Conservation (phyloP, 768 basidiomycete genomes). For the Lenzites betulinus region DNA sequence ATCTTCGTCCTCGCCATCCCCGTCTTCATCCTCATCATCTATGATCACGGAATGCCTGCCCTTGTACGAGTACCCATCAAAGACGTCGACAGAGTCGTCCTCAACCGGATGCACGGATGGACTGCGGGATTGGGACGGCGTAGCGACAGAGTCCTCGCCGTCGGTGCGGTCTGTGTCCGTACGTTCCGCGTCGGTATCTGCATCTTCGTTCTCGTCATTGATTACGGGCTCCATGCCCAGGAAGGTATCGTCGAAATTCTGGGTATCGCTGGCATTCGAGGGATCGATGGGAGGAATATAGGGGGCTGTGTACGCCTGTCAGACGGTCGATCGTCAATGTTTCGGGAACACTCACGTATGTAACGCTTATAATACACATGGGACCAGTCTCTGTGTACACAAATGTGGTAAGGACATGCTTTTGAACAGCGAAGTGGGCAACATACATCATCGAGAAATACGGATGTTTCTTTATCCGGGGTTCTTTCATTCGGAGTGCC, state of each 20-base stretch:
- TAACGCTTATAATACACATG: conserved; percentile 94
- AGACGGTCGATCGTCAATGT: conserved; percentile 1
- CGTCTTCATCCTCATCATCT: conserved; percentile 70
- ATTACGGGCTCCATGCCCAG: conserved; percentile 93
- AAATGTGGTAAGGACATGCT: conserved; percentile 20
- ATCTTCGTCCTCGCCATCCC: conserved; percentile 47
- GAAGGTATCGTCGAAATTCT: conserved; percentile 98
- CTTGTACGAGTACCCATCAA: conserved; percentile 94
- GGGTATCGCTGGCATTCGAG: conserved; percentile 90
- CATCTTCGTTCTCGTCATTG: conserved; percentile 68
- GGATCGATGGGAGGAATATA: conserved; percentile 93
- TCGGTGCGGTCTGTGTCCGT: conserved; percentile 74
- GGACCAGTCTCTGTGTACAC: conserved; percentile 74
- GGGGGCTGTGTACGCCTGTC: conserved; percentile 56
- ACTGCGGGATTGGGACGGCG: conserved; percentile 78
- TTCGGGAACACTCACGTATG: conserved; percentile 64
- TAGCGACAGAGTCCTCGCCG: conserved; percentile 75
- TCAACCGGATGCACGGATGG: conserved; percentile 58
- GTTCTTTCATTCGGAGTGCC: conserved; percentile 86
- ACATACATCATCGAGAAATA: conserved; percentile 94
- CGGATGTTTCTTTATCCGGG: conserved; percentile 89
- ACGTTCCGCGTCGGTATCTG: conserved; percentile 71
- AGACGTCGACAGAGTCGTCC: conserved; percentile 72
- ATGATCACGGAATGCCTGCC: conserved; percentile 79
- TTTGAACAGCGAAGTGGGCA: conserved; percentile 7